Percentiles rank a stretch among this genome's conserved stretches.
These are phyloP conservation scores for Graphilbum sp. DNA, from an alignment of 2,329 filamentous ascomycete species.

Conservation along the genomic window DNA sequence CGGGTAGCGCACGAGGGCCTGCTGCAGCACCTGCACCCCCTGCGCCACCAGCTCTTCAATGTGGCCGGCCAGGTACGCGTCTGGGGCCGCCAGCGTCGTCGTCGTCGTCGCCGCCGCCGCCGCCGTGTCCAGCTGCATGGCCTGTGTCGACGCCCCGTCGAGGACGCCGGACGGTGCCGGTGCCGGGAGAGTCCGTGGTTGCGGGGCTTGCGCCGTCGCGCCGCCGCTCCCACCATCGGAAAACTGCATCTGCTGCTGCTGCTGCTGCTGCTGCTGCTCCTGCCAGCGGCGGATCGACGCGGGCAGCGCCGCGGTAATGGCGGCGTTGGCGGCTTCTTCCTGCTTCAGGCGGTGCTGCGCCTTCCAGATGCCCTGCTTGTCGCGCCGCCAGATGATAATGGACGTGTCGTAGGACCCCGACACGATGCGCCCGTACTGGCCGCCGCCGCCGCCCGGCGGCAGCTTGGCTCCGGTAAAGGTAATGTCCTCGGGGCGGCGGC, in stretches of 20 bases:
- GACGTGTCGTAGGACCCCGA: conserved; percentile 94
- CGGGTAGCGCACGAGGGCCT: conserved; percentile 29
- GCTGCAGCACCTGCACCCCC: conserved; percentile 29
- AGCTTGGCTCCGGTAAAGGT: conserved; percentile 70
- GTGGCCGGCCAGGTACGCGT: conserved; percentile 28
- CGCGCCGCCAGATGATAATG: conserved; percentile 86
- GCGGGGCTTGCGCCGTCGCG: too few species aligned
- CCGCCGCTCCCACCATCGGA: too few species aligned
- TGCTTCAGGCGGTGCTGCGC: conserved; percentile 60
- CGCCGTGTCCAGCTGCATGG: too few species aligned
- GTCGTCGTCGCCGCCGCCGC: conserved; percentile 10
- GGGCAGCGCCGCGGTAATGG: conserved; percentile 10
- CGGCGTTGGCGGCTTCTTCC: conserved; percentile 46
- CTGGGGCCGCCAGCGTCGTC: conserved; percentile 18
- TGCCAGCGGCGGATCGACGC: neutral
- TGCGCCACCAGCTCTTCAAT: conserved; percentile 37
- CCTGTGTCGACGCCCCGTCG: too few species aligned
- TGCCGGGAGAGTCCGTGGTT: too few species aligned
- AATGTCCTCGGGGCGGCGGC: conserved; percentile 57
- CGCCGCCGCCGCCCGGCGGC: conserved; percentile 79
- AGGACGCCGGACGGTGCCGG: too few species aligned
- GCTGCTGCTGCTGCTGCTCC: neutral
- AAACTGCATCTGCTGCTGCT: neutral
- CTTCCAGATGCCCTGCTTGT: conserved; percentile 72
- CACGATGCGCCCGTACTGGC: conserved; percentile 83